Conservation (phyloP, 208 protist species). For the Acanthamoeba polyphaga region DNA sequence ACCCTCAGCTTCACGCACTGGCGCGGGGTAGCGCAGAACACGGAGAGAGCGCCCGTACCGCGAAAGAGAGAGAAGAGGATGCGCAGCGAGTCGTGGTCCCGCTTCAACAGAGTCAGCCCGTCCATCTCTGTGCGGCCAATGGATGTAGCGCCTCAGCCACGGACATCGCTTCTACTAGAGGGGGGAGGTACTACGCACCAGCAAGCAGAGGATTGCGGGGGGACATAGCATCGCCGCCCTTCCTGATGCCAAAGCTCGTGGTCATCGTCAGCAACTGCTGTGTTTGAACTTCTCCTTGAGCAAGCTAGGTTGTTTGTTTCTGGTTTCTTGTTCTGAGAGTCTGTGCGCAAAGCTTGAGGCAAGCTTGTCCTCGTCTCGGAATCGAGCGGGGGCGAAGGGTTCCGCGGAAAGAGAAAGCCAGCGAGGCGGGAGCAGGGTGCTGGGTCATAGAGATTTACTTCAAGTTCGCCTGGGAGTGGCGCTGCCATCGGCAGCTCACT, state of each 20-base stretch:
- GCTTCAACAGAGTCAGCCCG: constrained; percentile 1
- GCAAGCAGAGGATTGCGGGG: constrained; percentile 6
- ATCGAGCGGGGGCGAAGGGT: too few relatives aligned
- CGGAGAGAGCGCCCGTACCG: neutral
- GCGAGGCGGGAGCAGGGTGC: too few relatives aligned
- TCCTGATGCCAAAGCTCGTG: constrained; percentile 10
- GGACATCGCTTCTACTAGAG: too few relatives aligned
- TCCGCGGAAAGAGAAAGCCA: too few relatives aligned
- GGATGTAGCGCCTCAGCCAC: too few relatives aligned
- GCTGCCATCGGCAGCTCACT: neutral
- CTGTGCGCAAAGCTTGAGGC: too few relatives aligned
- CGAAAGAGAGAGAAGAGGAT: neutral
- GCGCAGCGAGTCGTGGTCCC: neutral
- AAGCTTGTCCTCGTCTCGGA: too few relatives aligned
- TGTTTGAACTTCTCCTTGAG: neutral
- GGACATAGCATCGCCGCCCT: constrained; percentile 8
- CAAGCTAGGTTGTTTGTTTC: neutral
- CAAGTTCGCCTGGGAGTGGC: too few relatives aligned
- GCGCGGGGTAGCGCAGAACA: neutral
- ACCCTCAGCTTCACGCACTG: neutral
- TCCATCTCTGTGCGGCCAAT: neutral
- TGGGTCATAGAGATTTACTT: too few relatives aligned
- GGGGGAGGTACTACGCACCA: neutral
- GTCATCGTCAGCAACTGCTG: neutral
- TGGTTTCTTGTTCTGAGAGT: too few relatives aligned